These are phyloP conservation scores for Fraxinus angustifolia DNA, from an alignment of 305 asterid species.

Conservation along the genomic window DNA sequence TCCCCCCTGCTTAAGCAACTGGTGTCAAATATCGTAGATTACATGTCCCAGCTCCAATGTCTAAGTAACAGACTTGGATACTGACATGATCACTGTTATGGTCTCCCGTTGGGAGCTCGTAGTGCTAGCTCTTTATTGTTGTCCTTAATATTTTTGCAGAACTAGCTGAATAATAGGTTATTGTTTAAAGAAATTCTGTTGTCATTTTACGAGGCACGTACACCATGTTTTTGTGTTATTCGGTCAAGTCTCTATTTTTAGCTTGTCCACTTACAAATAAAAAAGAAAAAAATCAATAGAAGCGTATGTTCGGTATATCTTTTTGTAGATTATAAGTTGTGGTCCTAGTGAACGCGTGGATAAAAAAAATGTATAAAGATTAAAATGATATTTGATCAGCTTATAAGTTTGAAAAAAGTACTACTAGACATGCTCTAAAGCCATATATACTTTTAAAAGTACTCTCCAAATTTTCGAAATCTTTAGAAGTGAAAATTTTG, in stretches of 20 bases:
- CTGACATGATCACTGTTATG: neutral
- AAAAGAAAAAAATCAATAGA: neutral
- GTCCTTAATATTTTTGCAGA: neutral
- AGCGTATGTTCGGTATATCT: neutral
- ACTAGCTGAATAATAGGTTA: neutral
- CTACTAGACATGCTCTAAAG: neutral
- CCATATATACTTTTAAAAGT: neutral
- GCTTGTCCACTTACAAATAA: neutral
- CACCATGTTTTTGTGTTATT: neutral
- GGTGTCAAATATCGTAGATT: neutral
- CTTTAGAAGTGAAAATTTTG: neutral
- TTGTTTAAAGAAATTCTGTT: neutral
- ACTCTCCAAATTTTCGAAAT: neutral
- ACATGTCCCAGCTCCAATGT: neutral
- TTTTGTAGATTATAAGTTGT: neutral
- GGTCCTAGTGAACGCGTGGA: neutral
- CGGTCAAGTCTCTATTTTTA: neutral
- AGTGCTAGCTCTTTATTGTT: neutral
- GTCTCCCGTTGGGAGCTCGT: neutral
- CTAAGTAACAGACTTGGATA: neutral
- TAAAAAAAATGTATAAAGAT: neutral
- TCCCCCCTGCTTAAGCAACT: neutral
- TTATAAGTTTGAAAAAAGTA: neutral
- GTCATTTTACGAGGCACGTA: neutral
- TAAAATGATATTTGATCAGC: neutral